These are phyloP conservation scores for Solanum chilense DNA, from an alignment of 257 asterid genomes.

Conservation along the genomic window DNA sequence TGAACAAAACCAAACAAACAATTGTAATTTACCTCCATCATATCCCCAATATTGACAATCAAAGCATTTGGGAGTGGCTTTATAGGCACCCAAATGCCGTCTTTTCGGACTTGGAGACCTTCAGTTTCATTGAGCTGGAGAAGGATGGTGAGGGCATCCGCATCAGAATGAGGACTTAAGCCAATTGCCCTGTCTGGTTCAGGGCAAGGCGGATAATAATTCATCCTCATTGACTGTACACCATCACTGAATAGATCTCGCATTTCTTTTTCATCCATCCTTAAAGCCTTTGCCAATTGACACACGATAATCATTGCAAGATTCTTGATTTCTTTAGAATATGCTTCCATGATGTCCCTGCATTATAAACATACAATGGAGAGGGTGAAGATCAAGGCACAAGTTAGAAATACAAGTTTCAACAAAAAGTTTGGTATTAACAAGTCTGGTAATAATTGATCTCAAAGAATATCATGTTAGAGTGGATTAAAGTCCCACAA, in stretches of 20 bases:
- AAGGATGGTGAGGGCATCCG: conserved; percentile 43
- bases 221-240: conserved; percentile 37
- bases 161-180: conserved; percentile 41
- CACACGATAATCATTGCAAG: conserved; percentile 15
- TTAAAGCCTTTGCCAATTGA: conserved; percentile 29
- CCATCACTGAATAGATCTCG: conserved; percentile 19
- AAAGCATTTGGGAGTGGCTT: conserved; percentile 36
- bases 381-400: not conserved
- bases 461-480: too few relatives aligned
- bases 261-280: conserved; percentile 29
- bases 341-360: conserved; percentile 23
- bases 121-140: conserved; percentile 36
- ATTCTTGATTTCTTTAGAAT: conserved; percentile 20
- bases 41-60: conserved; percentile 39
- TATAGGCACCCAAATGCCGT: conserved; percentile 35
- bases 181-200: conserved; percentile 38
- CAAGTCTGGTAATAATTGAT: too few relatives aligned
- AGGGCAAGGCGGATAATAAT: conserved; percentile 50
- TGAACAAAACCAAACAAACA: too few relatives aligned
- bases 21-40: conserved; percentile 29
- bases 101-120: conserved; percentile 38
- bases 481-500: too few relatives aligned
- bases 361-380: not conserved
- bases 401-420: not conserved
- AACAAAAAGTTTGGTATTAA: too few relatives aligned